phyloP scores from a whole-genome alignment of 2,329 filamentous ascomycete species.

The Venturia aucupariae region DNA sequence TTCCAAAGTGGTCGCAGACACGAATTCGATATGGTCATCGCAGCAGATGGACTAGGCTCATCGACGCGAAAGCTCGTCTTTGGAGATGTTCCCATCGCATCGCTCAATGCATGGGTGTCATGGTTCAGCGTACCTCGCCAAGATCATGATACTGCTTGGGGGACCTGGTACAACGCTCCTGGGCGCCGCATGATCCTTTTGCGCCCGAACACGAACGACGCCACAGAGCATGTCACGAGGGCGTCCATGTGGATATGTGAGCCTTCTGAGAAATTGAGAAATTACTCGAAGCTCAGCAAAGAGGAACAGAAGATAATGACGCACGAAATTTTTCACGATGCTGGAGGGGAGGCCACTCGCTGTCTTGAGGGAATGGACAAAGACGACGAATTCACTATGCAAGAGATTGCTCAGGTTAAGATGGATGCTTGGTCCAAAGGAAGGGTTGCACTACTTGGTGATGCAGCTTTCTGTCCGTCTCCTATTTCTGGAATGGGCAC shows the following conservation, averaged over 20 bases:
- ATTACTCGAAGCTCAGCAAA: constrained; percentile 13
- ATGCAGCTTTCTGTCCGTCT: constrained; percentile 31
- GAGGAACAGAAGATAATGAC: constrained; percentile 20
- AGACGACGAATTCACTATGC: constrained; percentile 37
- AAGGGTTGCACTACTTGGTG: constrained; percentile 29
- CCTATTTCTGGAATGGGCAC: constrained; percentile 21
- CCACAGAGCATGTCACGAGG: constrained; percentile 4
- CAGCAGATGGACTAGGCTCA: constrained; percentile 25
- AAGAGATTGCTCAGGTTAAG: constrained; percentile 32
- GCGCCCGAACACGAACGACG: constrained; percentile 15
- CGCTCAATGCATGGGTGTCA: constrained; percentile 23
- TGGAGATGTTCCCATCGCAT: constrained; percentile 20
- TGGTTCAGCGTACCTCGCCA: constrained; percentile 25
- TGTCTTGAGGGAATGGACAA: constrained; percentile 31
- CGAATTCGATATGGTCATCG: constrained; percentile 24
- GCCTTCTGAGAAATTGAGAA: neutral
- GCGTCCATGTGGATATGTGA: neutral
- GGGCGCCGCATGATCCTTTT: constrained; percentile 20
- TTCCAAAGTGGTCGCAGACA: constrained; percentile 21
- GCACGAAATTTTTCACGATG: constrained; percentile 25
- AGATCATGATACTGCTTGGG: constrained; percentile 19
- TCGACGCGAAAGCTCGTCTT: constrained; percentile 23
- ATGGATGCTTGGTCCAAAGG: constrained; percentile 28
- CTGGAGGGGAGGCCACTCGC: constrained; percentile 30
- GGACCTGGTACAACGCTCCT: constrained; percentile 23